Conservation (phyloP, 1,139 yeast species). For the Nakaseomyces uthaithaninus region DNA sequence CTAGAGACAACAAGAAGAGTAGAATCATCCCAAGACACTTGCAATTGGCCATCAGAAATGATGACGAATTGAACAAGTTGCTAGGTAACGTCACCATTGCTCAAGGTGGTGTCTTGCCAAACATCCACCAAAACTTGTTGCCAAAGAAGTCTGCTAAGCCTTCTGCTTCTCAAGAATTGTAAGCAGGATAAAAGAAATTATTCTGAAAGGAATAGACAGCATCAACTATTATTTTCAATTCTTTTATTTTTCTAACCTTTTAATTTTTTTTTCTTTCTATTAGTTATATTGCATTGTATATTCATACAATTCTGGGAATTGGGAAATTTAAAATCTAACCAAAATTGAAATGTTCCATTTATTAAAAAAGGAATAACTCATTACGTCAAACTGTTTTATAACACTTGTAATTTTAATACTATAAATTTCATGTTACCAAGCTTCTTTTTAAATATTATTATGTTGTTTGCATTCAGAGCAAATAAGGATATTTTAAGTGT, state of each 20-base stretch:
- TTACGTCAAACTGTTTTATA: no score
- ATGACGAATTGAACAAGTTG: conserved; percentile 89
- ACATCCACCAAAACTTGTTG: conserved; percentile 89
- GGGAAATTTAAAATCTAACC: conserved; percentile 2
- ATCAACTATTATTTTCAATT: not conserved
- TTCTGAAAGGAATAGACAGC: not conserved
- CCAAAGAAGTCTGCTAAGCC: conserved; percentile 86
- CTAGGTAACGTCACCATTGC: conserved; percentile 92
- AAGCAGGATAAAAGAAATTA: conserved; percentile 24
- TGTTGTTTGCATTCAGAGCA: no score
- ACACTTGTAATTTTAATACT: conserved; percentile 5
- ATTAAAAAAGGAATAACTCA: no score
- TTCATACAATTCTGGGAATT: conserved; percentile 7
- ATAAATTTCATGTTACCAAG: conserved; percentile 5
- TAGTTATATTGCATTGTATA: conserved; percentile 7
- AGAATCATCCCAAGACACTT: conserved; percentile 98
- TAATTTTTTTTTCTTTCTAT: conserved; percentile 1
- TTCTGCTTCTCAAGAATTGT: conserved; percentile 79
- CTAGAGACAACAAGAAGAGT: conserved; percentile 95
- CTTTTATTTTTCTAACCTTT: not conserved
- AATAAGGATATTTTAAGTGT: no score
- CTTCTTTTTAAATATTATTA: no score
- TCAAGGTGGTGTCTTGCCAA: conserved; percentile 98
- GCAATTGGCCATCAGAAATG: conserved; percentile 97
- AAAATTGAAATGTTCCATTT: not conserved